These are phyloP conservation scores for Bruguiera parviflora DNA, from an alignment of 345 rosid genomes.

Conservation along the genomic window DNA sequence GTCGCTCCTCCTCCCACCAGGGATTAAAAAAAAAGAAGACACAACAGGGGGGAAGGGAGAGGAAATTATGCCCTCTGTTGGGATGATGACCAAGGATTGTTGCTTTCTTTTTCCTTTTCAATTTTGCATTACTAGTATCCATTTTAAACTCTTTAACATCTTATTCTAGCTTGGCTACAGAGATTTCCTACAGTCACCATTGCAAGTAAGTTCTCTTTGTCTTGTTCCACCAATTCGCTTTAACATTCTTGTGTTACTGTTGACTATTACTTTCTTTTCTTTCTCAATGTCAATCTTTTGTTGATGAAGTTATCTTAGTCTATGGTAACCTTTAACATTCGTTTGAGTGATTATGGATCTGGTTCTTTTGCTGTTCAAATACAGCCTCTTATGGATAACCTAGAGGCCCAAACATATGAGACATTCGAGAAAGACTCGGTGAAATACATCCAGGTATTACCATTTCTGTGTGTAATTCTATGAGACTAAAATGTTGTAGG, in stretches of 20 bases:
- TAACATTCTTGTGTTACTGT: neutral
- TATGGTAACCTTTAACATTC: neutral
- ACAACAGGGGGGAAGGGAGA: neutral
- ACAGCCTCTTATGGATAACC: slow-evolving; percentile 99
- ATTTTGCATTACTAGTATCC: slow-evolving; percentile 5
- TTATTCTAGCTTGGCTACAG: slow-evolving; percentile 79
- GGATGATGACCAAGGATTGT: neutral
- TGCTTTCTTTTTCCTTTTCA: neutral
- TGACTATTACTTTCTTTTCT: neutral
- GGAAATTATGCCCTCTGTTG: neutral
- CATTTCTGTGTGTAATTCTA: neutral
- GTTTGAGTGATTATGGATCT: neutral
- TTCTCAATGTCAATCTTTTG: neutral
- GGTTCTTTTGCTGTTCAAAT: slow-evolving; percentile 15
- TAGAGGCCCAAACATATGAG: slow-evolving; percentile 98
- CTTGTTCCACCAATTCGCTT: slow-evolving; percentile 3
- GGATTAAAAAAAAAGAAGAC: neutral
- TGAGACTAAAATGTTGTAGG: neutral
- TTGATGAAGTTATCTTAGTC: neutral
- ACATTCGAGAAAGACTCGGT: slow-evolving; percentile 91
- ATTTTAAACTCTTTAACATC: slow-evolving; percentile 24
- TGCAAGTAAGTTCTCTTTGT: slow-evolving; percentile 66
- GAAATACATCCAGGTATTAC: slow-evolving; percentile 81
- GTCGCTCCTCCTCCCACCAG: no score
- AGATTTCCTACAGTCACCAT: slow-evolving; percentile 90